Conservation (phyloP, 78 protist species). For the Polysphondylium violaceum region DNA sequence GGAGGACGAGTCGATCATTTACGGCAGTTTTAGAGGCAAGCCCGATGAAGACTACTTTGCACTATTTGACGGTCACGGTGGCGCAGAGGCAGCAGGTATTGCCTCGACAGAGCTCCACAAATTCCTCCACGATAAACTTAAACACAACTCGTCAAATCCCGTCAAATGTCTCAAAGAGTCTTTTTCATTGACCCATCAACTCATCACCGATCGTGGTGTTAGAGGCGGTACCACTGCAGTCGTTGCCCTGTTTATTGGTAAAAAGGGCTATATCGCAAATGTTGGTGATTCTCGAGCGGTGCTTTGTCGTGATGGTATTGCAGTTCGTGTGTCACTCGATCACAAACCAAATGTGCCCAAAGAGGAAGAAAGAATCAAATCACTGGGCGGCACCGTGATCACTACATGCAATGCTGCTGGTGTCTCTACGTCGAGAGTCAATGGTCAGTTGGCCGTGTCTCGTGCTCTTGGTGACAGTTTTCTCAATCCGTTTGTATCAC, state of each 20-base stretch:
- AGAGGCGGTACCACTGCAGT: constrained; percentile 88
- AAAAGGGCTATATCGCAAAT: constrained; percentile 83
- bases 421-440: constrained; percentile 65
- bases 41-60: constrained; percentile 84
- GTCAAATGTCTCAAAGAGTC: constrained; percentile 55
- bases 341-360: constrained; percentile 84
- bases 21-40: constrained; percentile 68
- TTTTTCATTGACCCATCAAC: constrained; percentile 13
- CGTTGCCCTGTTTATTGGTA: constrained; percentile 66
- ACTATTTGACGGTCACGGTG: constrained; percentile 91
- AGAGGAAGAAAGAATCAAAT: constrained; percentile 80
- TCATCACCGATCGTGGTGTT: constrained; percentile 48
- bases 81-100: constrained; percentile 67
- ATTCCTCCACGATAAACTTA: constrained; percentile 40
- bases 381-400: constrained; percentile 75
- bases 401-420: constrained; percentile 8
- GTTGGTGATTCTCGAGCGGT: constrained; percentile 91
- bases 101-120: constrained; percentile 58
- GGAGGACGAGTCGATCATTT: constrained; percentile 86
- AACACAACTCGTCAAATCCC: constrained; percentile 15
- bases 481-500: constrained; percentile 65
- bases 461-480: constrained; percentile 89
- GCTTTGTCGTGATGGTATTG: constrained; percentile 73
- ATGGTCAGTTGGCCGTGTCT: constrained; percentile 85
- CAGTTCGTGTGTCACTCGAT: constrained; percentile 75